Evolutionary conservation across 257 asterid species (phyloP).

Genomic region (Nicotiana noctiflora): DNA sequence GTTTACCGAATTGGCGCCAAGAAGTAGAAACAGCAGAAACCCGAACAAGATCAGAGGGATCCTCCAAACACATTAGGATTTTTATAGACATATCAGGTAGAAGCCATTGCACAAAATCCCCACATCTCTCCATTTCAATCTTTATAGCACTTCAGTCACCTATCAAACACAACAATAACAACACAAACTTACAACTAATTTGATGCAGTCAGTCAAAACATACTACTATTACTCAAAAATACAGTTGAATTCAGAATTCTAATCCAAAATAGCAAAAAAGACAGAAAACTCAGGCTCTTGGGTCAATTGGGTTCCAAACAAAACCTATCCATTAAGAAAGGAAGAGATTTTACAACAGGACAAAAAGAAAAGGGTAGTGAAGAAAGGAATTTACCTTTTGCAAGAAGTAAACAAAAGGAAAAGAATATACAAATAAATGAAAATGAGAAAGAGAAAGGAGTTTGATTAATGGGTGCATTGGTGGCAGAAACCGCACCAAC

Average conservation of each 20-base stretch:
- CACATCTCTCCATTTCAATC: slow-evolving; percentile 32
- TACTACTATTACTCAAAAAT: too few relatives aligned
- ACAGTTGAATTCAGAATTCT: neutral
- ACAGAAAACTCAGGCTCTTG: neutral
- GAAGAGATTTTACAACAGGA: neutral
- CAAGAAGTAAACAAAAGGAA: neutral
- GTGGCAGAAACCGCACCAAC: neutral
- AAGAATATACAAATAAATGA: neutral
- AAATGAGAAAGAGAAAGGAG: neutral
- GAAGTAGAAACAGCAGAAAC: slow-evolving; percentile 58
- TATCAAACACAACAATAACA: neutral
- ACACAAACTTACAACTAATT: neutral
- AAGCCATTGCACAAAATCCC: slow-evolving; percentile 53
- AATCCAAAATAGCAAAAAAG: neutral
- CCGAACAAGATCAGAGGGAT: slow-evolving; percentile 66
- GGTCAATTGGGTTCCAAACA: neutral
- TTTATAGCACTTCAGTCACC: neutral
- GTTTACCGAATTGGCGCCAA: slow-evolving; percentile 67
- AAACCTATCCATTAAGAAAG: neutral
- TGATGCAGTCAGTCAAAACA: neutral
- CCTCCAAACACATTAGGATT: slow-evolving; percentile 51
- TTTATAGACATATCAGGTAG: slow-evolving; percentile 49
- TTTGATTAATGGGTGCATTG: neutral
- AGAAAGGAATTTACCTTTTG: neutral
- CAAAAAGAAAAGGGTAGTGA: neutral